Conservation (phyloP, 257 asterid genomes). For the Ligustrum vulgare region DNA sequence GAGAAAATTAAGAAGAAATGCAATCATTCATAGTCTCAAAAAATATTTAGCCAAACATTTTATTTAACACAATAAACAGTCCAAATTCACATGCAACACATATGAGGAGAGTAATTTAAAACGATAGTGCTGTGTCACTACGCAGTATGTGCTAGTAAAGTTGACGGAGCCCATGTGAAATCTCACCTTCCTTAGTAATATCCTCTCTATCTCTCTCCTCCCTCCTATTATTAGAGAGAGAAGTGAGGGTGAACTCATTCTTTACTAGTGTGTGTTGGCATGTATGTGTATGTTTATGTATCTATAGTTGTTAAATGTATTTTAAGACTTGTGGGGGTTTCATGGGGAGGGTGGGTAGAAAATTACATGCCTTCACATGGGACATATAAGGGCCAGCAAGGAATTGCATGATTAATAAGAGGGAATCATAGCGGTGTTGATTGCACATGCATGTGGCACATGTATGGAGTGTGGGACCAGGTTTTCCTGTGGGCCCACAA, state of each 20-base stretch:
- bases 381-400: constrained; percentile 3
- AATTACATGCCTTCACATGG: constrained; percentile 43
- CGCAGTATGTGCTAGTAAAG: constrained; percentile 14
- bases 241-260: not conserved
- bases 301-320: not conserved
- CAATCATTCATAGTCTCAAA: constrained; percentile 19
- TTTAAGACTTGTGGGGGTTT: not conserved
- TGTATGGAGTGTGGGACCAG: constrained; percentile 9
- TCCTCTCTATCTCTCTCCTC: not conserved
- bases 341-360: constrained; percentile 3
- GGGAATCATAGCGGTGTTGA: constrained; percentile 1
- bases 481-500: constrained; percentile 12
- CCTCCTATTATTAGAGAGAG: constrained; percentile 37
- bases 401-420: not conserved
- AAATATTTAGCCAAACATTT: constrained; percentile 7
- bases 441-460: constrained; percentile 40
- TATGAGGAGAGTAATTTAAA: constrained; percentile 22
- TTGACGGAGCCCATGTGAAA: constrained; percentile 61
- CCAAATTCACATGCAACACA: constrained; percentile 45
- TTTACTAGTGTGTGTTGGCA: not conserved
- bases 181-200: constrained; percentile 29
- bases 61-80: constrained; percentile 28
- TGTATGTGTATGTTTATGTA: not conserved
- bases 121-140: constrained; percentile 32
- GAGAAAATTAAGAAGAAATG: not conserved